These are phyloP conservation scores for Leucosporidium yakuticum DNA, from an alignment of 768 basidiomycete species.

Conservation along the genomic window DNA sequence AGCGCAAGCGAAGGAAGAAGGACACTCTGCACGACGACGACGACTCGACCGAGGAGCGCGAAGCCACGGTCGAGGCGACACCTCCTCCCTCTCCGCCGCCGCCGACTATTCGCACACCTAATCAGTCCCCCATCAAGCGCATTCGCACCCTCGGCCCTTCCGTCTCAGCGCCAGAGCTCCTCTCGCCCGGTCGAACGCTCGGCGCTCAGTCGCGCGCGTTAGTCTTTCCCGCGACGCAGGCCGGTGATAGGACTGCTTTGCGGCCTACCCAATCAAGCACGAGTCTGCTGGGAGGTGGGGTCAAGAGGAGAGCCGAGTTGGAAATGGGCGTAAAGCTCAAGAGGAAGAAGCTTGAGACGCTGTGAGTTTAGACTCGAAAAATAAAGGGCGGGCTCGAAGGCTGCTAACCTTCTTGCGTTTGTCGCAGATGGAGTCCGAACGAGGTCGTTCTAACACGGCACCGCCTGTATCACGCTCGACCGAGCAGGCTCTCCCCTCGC, in stretches of 20 bases:
- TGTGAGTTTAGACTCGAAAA: background rate
- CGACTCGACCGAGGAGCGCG: too few species aligned
- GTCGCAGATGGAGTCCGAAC: background rate
- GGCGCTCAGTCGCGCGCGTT: background rate
- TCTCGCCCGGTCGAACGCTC: background rate
- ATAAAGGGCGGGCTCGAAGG: background rate
- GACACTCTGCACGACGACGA: background rate
- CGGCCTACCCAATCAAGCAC: slow-evolving; percentile 5
- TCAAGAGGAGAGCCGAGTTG: background rate
- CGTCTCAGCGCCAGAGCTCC: background rate
- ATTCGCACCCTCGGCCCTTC: background rate
- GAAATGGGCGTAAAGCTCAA: background rate
- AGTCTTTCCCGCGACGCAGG: background rate
- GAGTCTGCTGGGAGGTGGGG: background rate
- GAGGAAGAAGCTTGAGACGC: slow-evolving; percentile 7
- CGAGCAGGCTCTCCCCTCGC: slow-evolving; percentile 36
- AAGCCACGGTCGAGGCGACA: too few species aligned
- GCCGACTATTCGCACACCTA: background rate
- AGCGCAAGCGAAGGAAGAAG: background rate
- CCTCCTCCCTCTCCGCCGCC: background rate
- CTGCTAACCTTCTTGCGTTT: background rate
- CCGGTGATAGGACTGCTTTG: background rate
- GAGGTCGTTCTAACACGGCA: slow-evolving; percentile 43
- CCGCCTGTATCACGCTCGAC: slow-evolving; percentile 64
- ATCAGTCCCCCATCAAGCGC: background rate